Base-by-base conservation (phyloP, 2,329 filamentous ascomycete species). In the Pseudogymnoascus destructans region DNA sequence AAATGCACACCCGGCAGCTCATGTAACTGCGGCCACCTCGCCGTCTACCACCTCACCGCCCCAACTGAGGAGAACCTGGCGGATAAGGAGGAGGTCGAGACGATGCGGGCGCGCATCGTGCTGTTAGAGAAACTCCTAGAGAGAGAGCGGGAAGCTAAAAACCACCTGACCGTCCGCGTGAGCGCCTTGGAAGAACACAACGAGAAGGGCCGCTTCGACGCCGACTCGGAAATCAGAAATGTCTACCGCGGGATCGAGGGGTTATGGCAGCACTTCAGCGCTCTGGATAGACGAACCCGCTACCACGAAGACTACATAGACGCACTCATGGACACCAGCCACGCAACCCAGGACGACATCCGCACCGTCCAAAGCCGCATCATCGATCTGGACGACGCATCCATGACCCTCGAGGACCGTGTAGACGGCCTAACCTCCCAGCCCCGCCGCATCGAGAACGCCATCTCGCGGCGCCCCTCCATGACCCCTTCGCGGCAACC, bases 11-110 rank as follows among this genome's bases (percentile, higher is more conserved):
- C 79, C 1, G 75, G 79, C 35, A 77, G 78, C 57, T 75, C 71
- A 17, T 83, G 80, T 64, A 75, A 80, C 56, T 83, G 80, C 63
- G 80, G 80, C 5, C 80, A 83, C 65, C 74, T 80, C 57, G 77
- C 79, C 32, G 82, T 79, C 67, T 83, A 78, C 65, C 80, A 83
- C 65, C 70, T 77, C 59, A 72, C 61, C 13, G 62, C 73, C 62
- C 38, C 38, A 6, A 73, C 73, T n/a, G 69, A 74, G 25, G 74
- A 78, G 58, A 67, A 70, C 10, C 70, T 74, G 5, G 67, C 69
- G 1, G 75, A 75, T 59, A 73, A 68, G 59, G 70, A 70, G 17
- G 79, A 81, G 61, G 64, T 80, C 21, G 76, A 77, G 33, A 70
- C 72, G 19, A 70, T 82, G 60, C 74, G 71, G 61, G 73, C 73